Conservation (phyloP, 331 rosid genomes). For the Phaseolus coccineus region DNA sequence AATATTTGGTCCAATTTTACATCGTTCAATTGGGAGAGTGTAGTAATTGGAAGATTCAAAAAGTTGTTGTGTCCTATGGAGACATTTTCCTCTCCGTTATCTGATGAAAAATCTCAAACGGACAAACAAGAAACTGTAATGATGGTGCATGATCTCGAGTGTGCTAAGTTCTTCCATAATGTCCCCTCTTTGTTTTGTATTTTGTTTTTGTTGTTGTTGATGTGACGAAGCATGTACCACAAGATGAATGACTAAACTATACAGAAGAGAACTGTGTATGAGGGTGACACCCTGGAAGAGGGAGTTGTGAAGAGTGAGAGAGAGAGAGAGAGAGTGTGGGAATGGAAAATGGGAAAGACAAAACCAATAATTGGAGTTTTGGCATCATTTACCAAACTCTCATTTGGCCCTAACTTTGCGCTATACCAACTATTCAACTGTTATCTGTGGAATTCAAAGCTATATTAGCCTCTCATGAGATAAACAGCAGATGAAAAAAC, state of each 20-base stretch:
- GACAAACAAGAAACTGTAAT: not conserved
- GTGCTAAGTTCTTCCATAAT: slow-evolving; percentile 15
- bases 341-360: slow-evolving; percentile 41
- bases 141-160: not conserved
- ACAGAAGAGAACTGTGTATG: slow-evolving; percentile 42
- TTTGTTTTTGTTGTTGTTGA: slow-evolving; percentile 13
- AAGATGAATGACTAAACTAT: slow-evolving; percentile 56
- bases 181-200: not conserved
- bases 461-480: not conserved
- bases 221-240: slow-evolving; percentile 58
- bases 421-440: slow-evolving; percentile 19
- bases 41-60: not conserved
- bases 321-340: slow-evolving; percentile 14
- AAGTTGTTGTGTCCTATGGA: not conserved
- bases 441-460: not conserved
- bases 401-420: slow-evolving; percentile 62
- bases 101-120: not conserved
- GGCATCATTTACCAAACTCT: slow-evolving; percentile 70
- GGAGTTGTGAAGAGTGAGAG: slow-evolving; percentile 16
- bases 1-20: slow-evolving; percentile 1
- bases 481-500: not conserved
- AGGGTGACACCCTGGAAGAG: slow-evolving; percentile 47
- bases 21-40: slow-evolving; percentile 19
- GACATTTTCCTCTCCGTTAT: not conserved
- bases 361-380: slow-evolving; percentile 58